phyloP scores from a whole-genome alignment of 768 basidiomycete species.

The Tulasnella sp. region DNA sequence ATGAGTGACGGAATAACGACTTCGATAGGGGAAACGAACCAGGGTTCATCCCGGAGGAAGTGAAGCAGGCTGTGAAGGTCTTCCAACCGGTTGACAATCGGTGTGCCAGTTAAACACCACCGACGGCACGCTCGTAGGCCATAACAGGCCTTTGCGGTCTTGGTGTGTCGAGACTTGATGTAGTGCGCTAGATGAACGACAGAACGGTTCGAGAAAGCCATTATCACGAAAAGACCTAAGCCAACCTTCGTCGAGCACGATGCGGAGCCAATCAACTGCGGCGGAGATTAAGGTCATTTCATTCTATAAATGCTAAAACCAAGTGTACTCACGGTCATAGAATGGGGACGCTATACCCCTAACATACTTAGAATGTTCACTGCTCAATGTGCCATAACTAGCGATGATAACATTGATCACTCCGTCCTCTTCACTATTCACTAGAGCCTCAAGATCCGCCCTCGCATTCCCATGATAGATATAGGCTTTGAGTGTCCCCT shows the following conservation, averaged over 20 bases:
- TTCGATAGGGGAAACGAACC: slow-evolving; percentile 17
- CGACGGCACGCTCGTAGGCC: slow-evolving; percentile 75
- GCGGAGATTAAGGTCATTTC: slow-evolving; percentile 12
- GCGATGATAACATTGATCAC: slow-evolving; percentile 82
- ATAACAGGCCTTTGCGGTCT: slow-evolving; percentile 87
- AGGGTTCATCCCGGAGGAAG: slow-evolving; percentile 33
- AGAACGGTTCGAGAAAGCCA: not conserved
- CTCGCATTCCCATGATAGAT: slow-evolving; percentile 92
- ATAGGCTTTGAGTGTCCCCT: slow-evolving; percentile 64
- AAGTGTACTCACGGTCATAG: slow-evolving; percentile 56
- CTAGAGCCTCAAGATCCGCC: slow-evolving; percentile 65
- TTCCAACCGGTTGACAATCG: slow-evolving; percentile 91
- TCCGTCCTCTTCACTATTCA: slow-evolving; percentile 56
- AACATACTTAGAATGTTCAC: slow-evolving; percentile 71
- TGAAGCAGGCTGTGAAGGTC: slow-evolving; percentile 66
- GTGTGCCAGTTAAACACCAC: slow-evolving; percentile 96
- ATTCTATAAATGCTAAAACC: not conserved
- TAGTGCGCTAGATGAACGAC: slow-evolving; percentile 63
- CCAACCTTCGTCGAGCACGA: slow-evolving; percentile 75
- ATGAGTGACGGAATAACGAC: not conserved
- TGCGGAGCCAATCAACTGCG: slow-evolving; percentile 76
- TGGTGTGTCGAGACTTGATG: slow-evolving; percentile 87
- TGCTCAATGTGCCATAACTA: slow-evolving; percentile 88
- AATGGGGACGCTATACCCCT: slow-evolving; percentile 53
- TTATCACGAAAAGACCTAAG: not conserved